These are phyloP conservation scores for Lotmaria passim DNA, from an alignment of 208 protist species.

Conservation along the genomic window DNA sequence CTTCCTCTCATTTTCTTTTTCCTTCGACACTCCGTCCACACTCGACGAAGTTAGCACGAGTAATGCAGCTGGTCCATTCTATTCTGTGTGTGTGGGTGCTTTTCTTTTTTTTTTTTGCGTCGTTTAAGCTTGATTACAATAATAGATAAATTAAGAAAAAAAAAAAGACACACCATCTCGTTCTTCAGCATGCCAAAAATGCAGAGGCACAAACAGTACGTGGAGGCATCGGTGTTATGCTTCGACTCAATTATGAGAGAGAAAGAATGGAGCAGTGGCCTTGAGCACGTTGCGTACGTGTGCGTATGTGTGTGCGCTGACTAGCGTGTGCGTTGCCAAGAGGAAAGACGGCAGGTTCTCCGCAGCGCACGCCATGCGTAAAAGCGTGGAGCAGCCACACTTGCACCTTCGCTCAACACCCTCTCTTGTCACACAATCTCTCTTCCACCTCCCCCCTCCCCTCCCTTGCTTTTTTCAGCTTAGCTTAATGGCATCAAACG, in stretches of 20 bases:
- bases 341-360: too few species aligned
- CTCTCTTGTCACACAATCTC: too few species aligned
- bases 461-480: too few species aligned
- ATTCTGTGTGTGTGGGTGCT: neutral
- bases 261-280: neutral
- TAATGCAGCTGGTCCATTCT: neutral
- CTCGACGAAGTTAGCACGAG: too few species aligned
- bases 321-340: neutral
- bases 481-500: too few species aligned
- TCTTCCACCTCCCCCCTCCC: too few species aligned
- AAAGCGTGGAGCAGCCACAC: neutral
- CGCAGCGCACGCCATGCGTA: neutral
- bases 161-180: neutral
- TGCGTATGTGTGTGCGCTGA: neutral
- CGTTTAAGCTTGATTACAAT: constrained; percentile 4
- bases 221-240: neutral
- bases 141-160: constrained; percentile 4
- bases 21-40: too few species aligned
- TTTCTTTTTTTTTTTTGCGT: neutral
- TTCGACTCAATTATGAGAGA: neutral
- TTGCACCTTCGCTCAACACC: neutral
- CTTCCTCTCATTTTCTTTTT: too few species aligned
- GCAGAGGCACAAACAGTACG: neutral
- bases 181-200: neutral
- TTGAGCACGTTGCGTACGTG: neutral